Conservation (phyloP, 2,329 filamentous ascomycete species). For the Sporothrix schenckii region DNA sequence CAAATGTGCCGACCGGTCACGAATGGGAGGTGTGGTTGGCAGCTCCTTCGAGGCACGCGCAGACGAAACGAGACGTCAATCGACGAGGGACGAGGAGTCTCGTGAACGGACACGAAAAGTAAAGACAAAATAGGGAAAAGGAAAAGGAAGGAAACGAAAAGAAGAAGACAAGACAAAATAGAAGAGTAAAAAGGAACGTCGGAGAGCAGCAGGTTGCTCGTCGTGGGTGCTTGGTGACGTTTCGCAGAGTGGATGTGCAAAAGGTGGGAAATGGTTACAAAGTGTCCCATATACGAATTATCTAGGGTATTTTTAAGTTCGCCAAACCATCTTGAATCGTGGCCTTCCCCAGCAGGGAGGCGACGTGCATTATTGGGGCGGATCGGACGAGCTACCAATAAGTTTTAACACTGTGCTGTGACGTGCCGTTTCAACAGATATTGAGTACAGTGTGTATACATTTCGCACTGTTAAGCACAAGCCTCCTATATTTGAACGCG, state of each 20-base stretch:
- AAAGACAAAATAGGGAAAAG: neutral
- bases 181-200: neutral
- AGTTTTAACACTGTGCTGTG: neutral
- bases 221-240: slow-evolving; percentile 6
- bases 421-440: neutral
- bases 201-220: neutral
- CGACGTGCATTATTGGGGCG: neutral
- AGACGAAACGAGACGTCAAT: neutral
- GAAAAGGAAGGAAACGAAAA: neutral
- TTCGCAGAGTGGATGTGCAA: slow-evolving; percentile 7
- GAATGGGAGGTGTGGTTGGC: neutral
- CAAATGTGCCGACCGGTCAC: neutral
- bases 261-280: neutral
- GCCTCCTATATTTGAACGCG: slow-evolving; percentile 18
- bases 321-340: slow-evolving; percentile 29
- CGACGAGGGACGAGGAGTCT: neutral
- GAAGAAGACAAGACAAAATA: neutral
- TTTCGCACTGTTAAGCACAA: neutral
- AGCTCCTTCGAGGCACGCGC: neutral
- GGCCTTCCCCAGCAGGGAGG: slow-evolving; percentile 28
- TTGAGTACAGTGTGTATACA: neutral
- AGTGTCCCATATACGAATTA: neutral
- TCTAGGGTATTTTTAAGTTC: neutral
- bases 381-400: neutral
- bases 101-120: neutral